Base-by-base conservation (phyloP, 352 stramenopile species). In the Phytophthora sojae region DNA sequence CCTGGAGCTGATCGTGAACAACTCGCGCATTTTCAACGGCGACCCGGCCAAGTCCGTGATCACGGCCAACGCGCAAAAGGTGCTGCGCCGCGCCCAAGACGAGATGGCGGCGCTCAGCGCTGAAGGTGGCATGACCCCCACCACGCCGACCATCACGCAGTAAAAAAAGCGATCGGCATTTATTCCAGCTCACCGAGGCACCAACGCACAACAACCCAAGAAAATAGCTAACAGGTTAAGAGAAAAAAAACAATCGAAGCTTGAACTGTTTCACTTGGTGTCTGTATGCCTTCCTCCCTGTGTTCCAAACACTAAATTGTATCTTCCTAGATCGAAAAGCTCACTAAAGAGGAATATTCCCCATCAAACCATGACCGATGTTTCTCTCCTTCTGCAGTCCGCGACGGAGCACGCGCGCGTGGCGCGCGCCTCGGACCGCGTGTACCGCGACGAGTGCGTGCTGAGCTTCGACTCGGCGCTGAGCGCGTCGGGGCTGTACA, bases 401-500 rank as follows among this genome's bases (percentile, higher is more conserved):
- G 57, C 79, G 12, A 71, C 78, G 12, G 57, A 77, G 19, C 73
- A 63, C 44, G 83, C 87, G 47, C 79, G 82, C 60, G 58, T 93
- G 7, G 82, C 88, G 37, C 76, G 76, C 26, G 79, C 77, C 29
- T 79, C 78, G 6, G 84, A 92, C 61, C 82, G 85, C 60, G 97
- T 99, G 45, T 98, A 96, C 74, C 98, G 99, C 61, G 97, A 99
- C 51, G 98, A 99, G 81, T 99, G 97, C 82, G 92, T 97, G 49
- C 99, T 98, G 71, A 99, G 91, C 17, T 99, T 99, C 76, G 93
- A 99, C 75, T 97, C 91, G 50, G 53, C 87, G 45, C 80, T 94
- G 21, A 89, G 83, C 2, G 61, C 77, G 9, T 69, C 76, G 2
- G 90, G 90, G 42, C 61, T 96, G 44, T 97, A 93, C 69, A 97